A percentile compares a stretch with the other conserved stretches of the same genome.
Evolutionary conservation across 139 green algal genomes (phyloP).

Genomic region (Auxenochlorella pyrenoidosa): DNA sequence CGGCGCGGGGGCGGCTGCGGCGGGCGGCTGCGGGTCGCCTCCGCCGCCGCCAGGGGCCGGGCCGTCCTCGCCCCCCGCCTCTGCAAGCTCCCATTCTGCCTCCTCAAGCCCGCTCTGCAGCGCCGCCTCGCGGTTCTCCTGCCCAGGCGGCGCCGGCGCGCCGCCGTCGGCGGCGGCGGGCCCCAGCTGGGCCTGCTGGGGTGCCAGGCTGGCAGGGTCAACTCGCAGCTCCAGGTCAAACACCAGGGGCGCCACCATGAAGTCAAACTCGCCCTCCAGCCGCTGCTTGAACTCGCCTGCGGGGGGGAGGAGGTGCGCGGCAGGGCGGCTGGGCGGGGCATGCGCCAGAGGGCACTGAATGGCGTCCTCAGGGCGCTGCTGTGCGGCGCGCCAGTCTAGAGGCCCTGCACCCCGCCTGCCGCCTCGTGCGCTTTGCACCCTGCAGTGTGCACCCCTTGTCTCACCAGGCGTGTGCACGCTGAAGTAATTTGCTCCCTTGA

Average conservation of each 20-base stretch:
- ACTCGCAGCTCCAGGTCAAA: conserved; percentile 46
- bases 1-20: too few relatives aligned
- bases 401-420: too few relatives aligned
- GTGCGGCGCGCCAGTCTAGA: too few relatives aligned
- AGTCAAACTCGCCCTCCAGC: conserved; percentile 41
- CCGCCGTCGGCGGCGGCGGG: not conserved
- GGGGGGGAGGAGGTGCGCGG: not conserved
- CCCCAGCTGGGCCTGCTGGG: not conserved
- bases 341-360: too few relatives aligned
- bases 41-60: not conserved
- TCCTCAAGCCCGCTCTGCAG: not conserved
- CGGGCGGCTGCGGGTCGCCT: not conserved
- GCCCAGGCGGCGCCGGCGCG: not conserved
- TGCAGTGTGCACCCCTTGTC: not conserved
- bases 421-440: too few relatives aligned
- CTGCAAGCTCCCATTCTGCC: too few relatives aligned
- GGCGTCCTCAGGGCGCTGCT: too few relatives aligned
- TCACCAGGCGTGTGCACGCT: conserved; percentile 43
- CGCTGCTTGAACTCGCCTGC: conserved; percentile 45
- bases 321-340: too few relatives aligned
- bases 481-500: conserved; percentile 47
- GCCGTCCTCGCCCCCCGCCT: not conserved
- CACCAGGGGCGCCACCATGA: conserved; percentile 44
- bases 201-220: conserved; percentile 17
- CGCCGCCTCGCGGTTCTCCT: not conserved